A percentile compares a stretch with the other conserved stretches of the same genome.
Evolutionary conservation across 495 filamentous ascomycete species (phyloP).

Genomic region (Baudoinia panamericana): DNA sequence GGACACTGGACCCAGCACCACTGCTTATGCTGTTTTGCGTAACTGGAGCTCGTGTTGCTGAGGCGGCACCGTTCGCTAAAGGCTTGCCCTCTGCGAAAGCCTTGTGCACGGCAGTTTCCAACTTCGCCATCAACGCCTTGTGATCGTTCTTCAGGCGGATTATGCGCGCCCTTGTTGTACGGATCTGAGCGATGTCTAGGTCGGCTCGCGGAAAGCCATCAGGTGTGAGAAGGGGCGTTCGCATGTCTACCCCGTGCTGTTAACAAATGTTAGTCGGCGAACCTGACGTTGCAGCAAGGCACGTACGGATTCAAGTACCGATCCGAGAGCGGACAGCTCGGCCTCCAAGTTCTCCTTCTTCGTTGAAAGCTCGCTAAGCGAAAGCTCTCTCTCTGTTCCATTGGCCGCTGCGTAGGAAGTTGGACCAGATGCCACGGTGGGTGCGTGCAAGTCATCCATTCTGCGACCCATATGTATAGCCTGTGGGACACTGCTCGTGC

Average conservation of each 20-base stretch:
- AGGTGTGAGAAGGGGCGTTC: constrained; percentile 69
- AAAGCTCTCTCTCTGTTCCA: constrained; percentile 21
- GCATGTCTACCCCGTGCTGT: constrained; percentile 83
- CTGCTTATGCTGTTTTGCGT: no score
- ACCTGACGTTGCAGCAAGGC: constrained; percentile 7
- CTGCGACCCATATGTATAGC: constrained; percentile 13
- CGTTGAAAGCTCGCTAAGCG: constrained; percentile 44
- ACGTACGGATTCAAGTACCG: constrained; percentile 76
- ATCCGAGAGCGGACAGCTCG: constrained; percentile 69
- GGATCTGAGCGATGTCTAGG: constrained; percentile 91
- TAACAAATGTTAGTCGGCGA: no score
- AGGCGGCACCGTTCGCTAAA: not conserved
- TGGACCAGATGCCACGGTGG: constrained; percentile 31
- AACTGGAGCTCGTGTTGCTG: constrained; percentile 3
- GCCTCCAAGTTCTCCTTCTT: constrained; percentile 73
- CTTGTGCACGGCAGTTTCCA: constrained; percentile 73
- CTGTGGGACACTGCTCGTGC: no score
- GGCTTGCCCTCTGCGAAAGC: constrained; percentile 43
- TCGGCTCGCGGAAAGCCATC: constrained; percentile 91
- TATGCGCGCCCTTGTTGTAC: constrained; percentile 78
- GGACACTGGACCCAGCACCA: constrained; percentile 6
- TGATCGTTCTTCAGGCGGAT: constrained; percentile 86
- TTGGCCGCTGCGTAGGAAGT: constrained; percentile 25
- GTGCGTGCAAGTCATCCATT: constrained; percentile 29
- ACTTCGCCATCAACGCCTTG: constrained; percentile 67